Evolutionary conservation across 208 protist genomes (phyloP), one percentile per base, ranked within the genome.

Genomic region (Phytomonas sp.): DNA sequence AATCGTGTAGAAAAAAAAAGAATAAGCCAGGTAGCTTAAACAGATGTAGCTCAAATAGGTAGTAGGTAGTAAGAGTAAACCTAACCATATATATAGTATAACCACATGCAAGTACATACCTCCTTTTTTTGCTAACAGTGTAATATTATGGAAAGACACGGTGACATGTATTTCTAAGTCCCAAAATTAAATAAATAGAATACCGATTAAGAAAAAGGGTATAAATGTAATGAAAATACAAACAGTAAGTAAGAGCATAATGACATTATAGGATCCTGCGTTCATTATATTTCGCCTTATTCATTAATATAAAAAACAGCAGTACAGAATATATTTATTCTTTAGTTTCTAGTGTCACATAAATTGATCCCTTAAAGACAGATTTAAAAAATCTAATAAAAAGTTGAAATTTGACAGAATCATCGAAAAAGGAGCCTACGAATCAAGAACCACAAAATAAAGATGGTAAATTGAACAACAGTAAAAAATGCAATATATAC

Each of bases 171-270:
- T 49, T 49, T 19, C 12, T 4, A 23, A 19, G 10, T 49, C 14
- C 3, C 12, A 16, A 49, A 4, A 4, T 12, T 66, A 29, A 63
- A 60, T 66, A 23, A 63, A 37, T 63, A 60, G 65, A 42, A 69
- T 52, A 45, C 60, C 59, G 23, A 74, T 23, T 63, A 63, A 74
- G 23, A 67, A 68, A 19, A 73, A 52, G 60, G 63, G 66, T 29
- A 66, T 14, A 40, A 62, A 26, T 33, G 61, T 12, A 33, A 29
- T 63, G n/a, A 70, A 67, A 30, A 23, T 5, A 42, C 40, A 52
- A 63, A 34, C 40, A 64, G 16, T 19, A 49, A 49, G 40, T 4
- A 49, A 49, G 2, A 49, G 6, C 40, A 49, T 63, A 31, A 31
- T 19, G 10, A 31, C 29, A 5, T 34, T 5, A 63, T 31, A 63